Conservation (phyloP, 768 basidiomycete species). For the Cytidiella melzeri region DNA sequence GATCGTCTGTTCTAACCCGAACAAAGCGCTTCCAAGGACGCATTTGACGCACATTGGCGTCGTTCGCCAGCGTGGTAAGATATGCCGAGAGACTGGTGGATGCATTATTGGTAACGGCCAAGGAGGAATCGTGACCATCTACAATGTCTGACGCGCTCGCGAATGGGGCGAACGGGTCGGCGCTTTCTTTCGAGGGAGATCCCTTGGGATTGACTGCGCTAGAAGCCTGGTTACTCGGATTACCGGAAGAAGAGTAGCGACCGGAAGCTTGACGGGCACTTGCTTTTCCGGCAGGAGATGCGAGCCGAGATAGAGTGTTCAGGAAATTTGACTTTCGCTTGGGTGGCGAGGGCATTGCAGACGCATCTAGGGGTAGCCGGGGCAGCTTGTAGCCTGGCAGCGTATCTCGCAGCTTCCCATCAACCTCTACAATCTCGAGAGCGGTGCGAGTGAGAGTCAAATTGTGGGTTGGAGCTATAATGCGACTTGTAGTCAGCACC, state of each 20-base stretch:
- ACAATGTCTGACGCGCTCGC: conserved; percentile 18
- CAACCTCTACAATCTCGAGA: conserved; percentile 74
- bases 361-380: conserved; percentile 52
- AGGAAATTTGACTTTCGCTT: conserved; percentile 84
- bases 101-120: conserved; percentile 38
- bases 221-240: conserved; percentile 18
- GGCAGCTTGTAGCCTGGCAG: conserved; percentile 54
- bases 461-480: conserved; percentile 82
- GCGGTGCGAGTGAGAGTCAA: conserved; percentile 78
- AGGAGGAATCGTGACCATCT: conserved; percentile 10
- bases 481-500: conserved; percentile 24
- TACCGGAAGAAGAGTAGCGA: conserved; percentile 12
- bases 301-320: conserved; percentile 78
- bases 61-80: conserved; percentile 73
- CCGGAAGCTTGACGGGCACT: conserved; percentile 33
- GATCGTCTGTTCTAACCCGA: conserved; percentile 77
- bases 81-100: conserved; percentile 72
- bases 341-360: conserved; percentile 43
- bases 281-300: conserved; percentile 59
- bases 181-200: conserved; percentile 50
- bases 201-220: conserved; percentile 36
- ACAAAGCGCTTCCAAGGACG: conserved; percentile 84
- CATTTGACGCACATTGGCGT: conserved; percentile 51
- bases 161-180: conserved; percentile 51
- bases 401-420: conserved; percentile 68